phyloP scores from a whole-genome alignment of 163 green algal species.

The Chlorella variabilis region DNA sequence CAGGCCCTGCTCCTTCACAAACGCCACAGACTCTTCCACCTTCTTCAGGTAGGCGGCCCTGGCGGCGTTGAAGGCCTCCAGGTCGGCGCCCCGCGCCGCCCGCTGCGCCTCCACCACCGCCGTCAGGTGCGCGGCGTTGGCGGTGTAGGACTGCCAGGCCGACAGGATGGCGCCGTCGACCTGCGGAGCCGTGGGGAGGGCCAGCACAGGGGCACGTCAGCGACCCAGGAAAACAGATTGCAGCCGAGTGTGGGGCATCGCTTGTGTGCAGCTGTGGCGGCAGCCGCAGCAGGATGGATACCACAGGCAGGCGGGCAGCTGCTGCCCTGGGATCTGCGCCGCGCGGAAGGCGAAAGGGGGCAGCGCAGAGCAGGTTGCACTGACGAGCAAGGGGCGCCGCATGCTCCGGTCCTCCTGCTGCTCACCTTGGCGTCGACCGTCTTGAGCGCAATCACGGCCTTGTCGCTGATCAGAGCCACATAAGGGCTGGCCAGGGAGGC shows the following conservation, averaged over 20 bases:
- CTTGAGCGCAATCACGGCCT: background rate
- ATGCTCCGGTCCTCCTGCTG: too few species aligned
- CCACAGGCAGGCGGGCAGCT: too few species aligned
- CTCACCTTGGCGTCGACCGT: conserved; percentile 4
- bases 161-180: conserved; percentile 31
- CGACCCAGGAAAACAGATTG: too few species aligned
- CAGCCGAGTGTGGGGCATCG: too few species aligned
- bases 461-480: background rate
- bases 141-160: background rate
- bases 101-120: background rate
- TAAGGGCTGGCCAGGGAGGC: background rate
- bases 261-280: too few species aligned
- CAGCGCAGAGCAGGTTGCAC: background rate
- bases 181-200: background rate
- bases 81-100: background rate
- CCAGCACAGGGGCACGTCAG: too few species aligned
- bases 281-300: too few species aligned
- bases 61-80: conserved; percentile 6
- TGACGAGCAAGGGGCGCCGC: too few species aligned
- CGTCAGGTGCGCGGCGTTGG: background rate
- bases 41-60: conserved; percentile 28
- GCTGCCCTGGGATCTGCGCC: too few species aligned
- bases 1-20: conserved; percentile 23
- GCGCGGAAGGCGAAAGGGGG: background rate
- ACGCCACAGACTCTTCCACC: conserved; percentile 28